Percentiles rank a stretch among this genome's conserved stretches.
phyloP scores from a whole-genome alignment of 1,284 basidiomycete genomes.

The Apiotrichum montevideense region DNA sequence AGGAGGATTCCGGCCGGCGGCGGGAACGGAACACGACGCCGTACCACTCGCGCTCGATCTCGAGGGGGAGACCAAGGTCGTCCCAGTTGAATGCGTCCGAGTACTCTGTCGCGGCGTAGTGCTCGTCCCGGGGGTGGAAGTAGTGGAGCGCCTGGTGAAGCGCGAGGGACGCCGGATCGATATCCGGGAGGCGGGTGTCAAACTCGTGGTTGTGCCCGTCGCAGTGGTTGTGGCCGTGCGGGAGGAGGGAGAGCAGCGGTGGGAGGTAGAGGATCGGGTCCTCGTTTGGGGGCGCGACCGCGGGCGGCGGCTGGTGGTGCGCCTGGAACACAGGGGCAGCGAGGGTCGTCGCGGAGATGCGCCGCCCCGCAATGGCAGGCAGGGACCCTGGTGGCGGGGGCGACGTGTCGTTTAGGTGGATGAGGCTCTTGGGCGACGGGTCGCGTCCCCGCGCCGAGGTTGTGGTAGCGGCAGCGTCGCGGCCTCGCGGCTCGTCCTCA shows the following conservation, averaged over 20 bases:
- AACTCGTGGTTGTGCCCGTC: slow-evolving; percentile 48
- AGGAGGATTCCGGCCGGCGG: slow-evolving; percentile 51
- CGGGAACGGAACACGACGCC: slow-evolving; percentile 80
- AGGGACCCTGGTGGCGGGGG: slow-evolving; percentile 7
- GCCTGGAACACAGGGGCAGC: slow-evolving; percentile 18
- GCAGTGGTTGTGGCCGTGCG: slow-evolving; percentile 27
- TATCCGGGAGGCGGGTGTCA: slow-evolving; percentile 67
- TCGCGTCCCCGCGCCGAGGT: slow-evolving; percentile 13
- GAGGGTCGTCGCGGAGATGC: slow-evolving; percentile 11
- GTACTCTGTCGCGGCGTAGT: slow-evolving; percentile 64
- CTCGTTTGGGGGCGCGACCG: slow-evolving; percentile 50
- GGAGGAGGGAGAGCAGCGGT: slow-evolving; percentile 66
- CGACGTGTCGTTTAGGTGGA: slow-evolving; percentile 11
- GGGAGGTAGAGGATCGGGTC: slow-evolving; percentile 67
- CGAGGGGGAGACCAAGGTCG: slow-evolving; percentile 50
- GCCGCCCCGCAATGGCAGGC: slow-evolving; percentile 12
- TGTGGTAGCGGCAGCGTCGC: neutral
- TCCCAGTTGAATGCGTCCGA: slow-evolving; percentile 77
- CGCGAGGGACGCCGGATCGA: slow-evolving; percentile 73
- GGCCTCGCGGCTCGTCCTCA: neutral
- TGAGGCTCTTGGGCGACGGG: slow-evolving; percentile 14
- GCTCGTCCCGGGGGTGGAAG: slow-evolving; percentile 58
- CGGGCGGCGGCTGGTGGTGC: slow-evolving; percentile 54
- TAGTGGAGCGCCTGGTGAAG: slow-evolving; percentile 75
- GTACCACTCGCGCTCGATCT: slow-evolving; percentile 67